phyloP scores from a whole-genome alignment of 2,329 filamentous ascomycete genomes.

The Trematosphaeria pertusa region DNA sequence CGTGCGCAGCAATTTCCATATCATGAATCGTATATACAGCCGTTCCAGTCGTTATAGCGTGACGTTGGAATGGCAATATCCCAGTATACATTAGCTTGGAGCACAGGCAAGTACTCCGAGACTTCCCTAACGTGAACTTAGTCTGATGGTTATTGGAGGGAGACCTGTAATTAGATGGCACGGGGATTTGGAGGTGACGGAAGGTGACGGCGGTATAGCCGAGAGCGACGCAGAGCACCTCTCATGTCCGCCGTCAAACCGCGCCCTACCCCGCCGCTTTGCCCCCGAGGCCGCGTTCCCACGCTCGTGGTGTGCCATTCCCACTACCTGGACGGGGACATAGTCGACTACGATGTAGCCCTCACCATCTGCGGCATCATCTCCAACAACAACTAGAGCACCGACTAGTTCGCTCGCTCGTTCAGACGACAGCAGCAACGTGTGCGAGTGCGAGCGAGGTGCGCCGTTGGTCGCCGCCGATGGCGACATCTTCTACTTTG shows the following conservation, averaged over 20 bases:
- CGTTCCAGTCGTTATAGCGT: too few species aligned
- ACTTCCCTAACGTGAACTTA: too few species aligned
- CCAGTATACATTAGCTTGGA: too few species aligned
- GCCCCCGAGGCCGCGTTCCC: constrained; percentile 16
- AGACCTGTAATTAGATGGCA: constrained; percentile 14
- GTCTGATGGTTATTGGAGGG: constrained; percentile 11
- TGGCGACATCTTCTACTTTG: constrained; percentile 18
- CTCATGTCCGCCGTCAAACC: constrained; percentile 21
- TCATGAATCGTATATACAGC: too few species aligned
- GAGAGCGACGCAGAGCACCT: constrained; percentile 16
- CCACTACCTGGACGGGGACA: constrained; percentile 18
- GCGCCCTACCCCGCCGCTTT: constrained; percentile 16
- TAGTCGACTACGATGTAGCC: too few species aligned
- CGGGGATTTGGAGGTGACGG: constrained; percentile 12
- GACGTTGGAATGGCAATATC: too few species aligned
- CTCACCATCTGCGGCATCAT: too few species aligned
- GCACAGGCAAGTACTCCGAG: too few species aligned
- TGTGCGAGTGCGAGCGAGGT: constrained; percentile 17
- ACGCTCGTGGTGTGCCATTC: constrained; percentile 19
- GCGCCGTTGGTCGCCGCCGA: constrained; percentile 11
- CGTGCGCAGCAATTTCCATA: too few species aligned
- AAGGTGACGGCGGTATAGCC: constrained; percentile 9
- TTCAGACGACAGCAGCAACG: constrained; percentile 14
- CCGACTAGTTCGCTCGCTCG: too few species aligned
- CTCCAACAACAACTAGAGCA: too few species aligned